Conservation (phyloP, 106 monocot genomes). For the Dioscorea alata region DNA sequence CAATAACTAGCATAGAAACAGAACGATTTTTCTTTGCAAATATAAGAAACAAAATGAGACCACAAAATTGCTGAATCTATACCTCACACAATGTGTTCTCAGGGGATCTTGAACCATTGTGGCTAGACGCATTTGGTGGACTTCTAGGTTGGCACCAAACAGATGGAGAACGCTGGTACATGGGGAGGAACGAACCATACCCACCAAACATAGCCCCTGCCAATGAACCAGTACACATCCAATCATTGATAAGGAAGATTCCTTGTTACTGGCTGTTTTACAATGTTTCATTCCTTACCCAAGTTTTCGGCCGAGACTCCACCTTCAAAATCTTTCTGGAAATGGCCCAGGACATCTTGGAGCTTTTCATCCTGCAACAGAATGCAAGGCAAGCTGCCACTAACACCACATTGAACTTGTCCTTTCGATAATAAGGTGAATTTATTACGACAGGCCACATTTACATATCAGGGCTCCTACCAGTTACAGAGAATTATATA, state of each 20-base stretch:
- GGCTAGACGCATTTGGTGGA: slow-evolving; percentile 27
- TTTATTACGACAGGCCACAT: too few relatives aligned
- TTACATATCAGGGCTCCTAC: too few relatives aligned
- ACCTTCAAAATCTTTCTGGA: slow-evolving; percentile 79
- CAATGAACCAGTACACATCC: slow-evolving; percentile 15
- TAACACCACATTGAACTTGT: neutral
- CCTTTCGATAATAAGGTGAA: neutral
- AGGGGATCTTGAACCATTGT: slow-evolving; percentile 39
- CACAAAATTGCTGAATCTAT: neutral
- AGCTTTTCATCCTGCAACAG: slow-evolving; percentile 77
- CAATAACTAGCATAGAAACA: neutral
- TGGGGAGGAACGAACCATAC: slow-evolving; percentile 91
- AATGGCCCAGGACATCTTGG: slow-evolving; percentile 67
- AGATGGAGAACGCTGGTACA: slow-evolving; percentile 63
- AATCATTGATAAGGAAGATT: slow-evolving; percentile 1
- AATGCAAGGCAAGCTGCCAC: neutral
- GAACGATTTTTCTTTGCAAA: slow-evolving; percentile 2
- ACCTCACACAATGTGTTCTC: slow-evolving; percentile 45
- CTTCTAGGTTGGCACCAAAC: slow-evolving; percentile 53
- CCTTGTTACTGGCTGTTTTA: neutral
- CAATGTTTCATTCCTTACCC: slow-evolving; percentile 43
- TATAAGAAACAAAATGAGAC: neutral
- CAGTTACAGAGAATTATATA: neutral
- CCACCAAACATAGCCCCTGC: slow-evolving; percentile 84
- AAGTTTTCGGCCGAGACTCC: slow-evolving; percentile 71